Evolutionary conservation across 371 early-diverging fungal genomes (phyloP).

Genomic region (Mortierella sp.): DNA sequence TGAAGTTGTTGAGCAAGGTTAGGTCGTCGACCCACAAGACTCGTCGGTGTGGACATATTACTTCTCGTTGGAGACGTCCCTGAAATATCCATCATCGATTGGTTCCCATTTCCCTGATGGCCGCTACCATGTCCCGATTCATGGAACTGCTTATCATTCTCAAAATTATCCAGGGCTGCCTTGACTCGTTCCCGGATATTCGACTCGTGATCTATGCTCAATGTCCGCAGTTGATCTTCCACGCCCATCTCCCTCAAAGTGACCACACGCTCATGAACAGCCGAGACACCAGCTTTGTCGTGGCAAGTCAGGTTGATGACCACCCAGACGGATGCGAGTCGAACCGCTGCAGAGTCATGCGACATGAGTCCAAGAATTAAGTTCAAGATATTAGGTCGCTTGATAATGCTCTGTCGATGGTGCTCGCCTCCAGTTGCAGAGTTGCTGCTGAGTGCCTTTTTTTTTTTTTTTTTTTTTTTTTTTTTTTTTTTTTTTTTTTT

Average conservation of each 20-base stretch:
- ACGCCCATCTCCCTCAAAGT: constrained; percentile 66
- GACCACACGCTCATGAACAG: constrained; percentile 54
- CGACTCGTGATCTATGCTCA: constrained; percentile 65
- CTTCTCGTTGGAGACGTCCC: background rate
- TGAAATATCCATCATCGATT: background rate
- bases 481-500: constrained; percentile 43
- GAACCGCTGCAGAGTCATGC: constrained; percentile 70
- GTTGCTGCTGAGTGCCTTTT: constrained; percentile 77
- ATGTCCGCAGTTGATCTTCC: constrained; percentile 62
- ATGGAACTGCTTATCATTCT: constrained; percentile 31
- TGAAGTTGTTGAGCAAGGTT: background rate
- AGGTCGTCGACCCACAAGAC: background rate
- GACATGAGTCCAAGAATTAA: constrained; percentile 68
- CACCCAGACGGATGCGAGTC: constrained; percentile 83
- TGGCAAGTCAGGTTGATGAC: constrained; percentile 87
- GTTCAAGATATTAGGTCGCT: constrained; percentile 63
- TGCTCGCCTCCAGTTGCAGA: constrained; percentile 76
- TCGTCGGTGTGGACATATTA: no score
- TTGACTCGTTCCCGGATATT: constrained; percentile 84
- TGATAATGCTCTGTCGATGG: constrained; percentile 76
- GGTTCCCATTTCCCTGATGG: background rate
- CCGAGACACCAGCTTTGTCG: constrained; percentile 63
- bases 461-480: constrained; percentile 1
- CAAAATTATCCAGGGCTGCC: constrained; percentile 74
- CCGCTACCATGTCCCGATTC: no score